phyloP scores from a whole-genome alignment of 768 basidiomycete genomes.

The Exidia glandulosa region DNA sequence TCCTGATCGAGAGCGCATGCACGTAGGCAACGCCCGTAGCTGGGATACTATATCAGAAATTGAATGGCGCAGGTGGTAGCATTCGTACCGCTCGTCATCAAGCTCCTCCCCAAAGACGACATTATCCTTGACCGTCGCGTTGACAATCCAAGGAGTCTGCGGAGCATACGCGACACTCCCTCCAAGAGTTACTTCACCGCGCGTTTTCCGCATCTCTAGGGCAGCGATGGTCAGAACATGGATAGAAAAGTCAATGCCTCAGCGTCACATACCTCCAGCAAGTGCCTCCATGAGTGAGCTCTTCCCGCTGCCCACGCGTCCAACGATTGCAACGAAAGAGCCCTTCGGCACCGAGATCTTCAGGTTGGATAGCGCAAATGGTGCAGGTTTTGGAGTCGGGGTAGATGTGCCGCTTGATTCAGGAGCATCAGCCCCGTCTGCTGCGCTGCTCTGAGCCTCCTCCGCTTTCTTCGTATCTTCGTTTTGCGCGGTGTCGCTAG shows the following conservation, averaged over 20 bases:
- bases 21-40: constrained; percentile 44
- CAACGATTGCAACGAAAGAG: constrained; percentile 59
- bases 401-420: constrained; percentile 6
- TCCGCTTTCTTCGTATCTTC: constrained; percentile 6
- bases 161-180: constrained; percentile 50
- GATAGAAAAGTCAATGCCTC: neutral
- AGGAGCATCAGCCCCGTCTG: constrained; percentile 1
- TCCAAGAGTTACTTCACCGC: constrained; percentile 39
- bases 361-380: constrained; percentile 40
- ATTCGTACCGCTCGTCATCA: constrained; percentile 39
- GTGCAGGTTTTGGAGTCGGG: constrained; percentile 13
- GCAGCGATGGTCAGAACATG: neutral
- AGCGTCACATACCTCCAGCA: constrained; percentile 11
- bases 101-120: constrained; percentile 60
- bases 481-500: constrained; percentile 1
- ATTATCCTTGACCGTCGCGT: constrained; percentile 62
- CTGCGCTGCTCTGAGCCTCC: neutral
- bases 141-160: constrained; percentile 53
- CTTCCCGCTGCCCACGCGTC: constrained; percentile 65
- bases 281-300: constrained; percentile 10
- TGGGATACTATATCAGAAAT: constrained; percentile 10
- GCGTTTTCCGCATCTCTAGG: constrained; percentile 48
- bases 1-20: constrained; percentile 66
- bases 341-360: constrained; percentile 39
- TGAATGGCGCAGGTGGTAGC: neutral